Evolutionary conservation across 2,329 filamentous ascomycete genomes (phyloP), one percentile per base, ranked within the genome.

Genomic region (Scedosporium minutisporum): DNA sequence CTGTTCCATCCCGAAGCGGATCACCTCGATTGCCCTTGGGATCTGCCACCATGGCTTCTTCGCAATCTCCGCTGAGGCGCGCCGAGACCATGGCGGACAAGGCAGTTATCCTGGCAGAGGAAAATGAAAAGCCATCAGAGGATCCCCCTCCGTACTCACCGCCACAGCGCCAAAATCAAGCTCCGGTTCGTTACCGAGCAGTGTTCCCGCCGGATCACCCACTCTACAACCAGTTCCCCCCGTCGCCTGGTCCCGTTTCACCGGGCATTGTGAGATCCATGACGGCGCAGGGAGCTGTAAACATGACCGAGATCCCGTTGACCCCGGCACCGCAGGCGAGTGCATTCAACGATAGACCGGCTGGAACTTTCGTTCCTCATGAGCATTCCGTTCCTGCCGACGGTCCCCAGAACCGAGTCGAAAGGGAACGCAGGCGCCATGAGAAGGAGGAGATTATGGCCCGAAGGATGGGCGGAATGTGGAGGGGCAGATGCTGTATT

Each of bases 361-460:
- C 73, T 1, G 80, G 80, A 33, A 77, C 80, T 0, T 82, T 74
- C 62, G 68, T 77, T n/a, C 75, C 77, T 1, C 75, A 73, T 10
- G 78, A 76, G 60, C 78, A 80, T 65, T 78, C 76, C 23, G 71
- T 71, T 58, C 71, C 72, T 12, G 75, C 76, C 3, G 68, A 71
- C 38, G 80, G 75, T 46, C 73, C 70, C 41, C 73, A 72, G 33
- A 75, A 80, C 63, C 79, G 73, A 66, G 74, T 72, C 63, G 87
- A 82, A 71, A 78, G 76, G 53, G 77, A 77, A 69, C 81, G 80
- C 63, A 80, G 77, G 64, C 82, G 78, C 21, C 80, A 82, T 63
- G 87, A 90, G 70, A 88, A 87, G 64, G 87, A 90, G 71, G 87
- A 90, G 48, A 78, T 78, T 2, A 68, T 82, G 18, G 85, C 82